Percentiles rank a stretch among this genome's conserved stretches.
Evolutionary conservation across 345 rosid genomes (phyloP).

Genomic region (Lepidium africanum): DNA sequence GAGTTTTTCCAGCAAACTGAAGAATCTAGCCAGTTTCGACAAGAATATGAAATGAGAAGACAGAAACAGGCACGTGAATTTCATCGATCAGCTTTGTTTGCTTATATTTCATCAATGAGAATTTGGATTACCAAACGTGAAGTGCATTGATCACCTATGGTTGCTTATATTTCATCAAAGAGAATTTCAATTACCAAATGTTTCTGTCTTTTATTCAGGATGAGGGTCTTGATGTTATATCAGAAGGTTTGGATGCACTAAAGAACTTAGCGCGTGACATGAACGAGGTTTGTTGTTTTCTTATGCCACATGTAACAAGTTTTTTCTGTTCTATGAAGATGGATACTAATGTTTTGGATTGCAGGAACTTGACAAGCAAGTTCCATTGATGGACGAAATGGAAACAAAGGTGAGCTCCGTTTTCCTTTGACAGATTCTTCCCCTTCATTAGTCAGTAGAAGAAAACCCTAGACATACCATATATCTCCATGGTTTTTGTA

Average conservation of each 20-base stretch:
- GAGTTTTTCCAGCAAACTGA: conserved; percentile 54
- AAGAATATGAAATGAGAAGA: conserved; percentile 70
- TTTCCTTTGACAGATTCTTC: not conserved
- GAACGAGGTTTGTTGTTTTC: conserved; percentile 54
- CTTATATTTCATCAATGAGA: not conserved
- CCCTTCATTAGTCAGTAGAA: not conserved
- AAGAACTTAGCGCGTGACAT: conserved; percentile 35
- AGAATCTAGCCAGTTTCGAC: conserved; percentile 63
- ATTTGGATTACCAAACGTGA: no score
- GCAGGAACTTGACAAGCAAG: conserved; percentile 81
- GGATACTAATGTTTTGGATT: not conserved
- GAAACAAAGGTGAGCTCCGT: conserved; percentile 55
- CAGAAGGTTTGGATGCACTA: no score
- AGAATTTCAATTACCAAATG: no score
- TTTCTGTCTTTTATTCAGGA: conserved; percentile 32
- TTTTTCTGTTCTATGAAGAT: not conserved
- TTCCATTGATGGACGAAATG: conserved; percentile 74
- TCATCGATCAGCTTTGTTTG: not conserved
- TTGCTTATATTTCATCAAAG: not conserved
- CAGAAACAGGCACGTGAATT: conserved; percentile 61
- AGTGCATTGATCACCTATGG: not conserved
- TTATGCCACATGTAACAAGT: not conserved
- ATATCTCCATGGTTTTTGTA: conserved; percentile 22
- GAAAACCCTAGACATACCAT: not conserved
- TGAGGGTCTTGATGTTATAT: no score